Evolutionary conservation across 2,329 filamentous ascomycete species (phyloP), one percentile per base, ranked within the genome.

Genomic region (Aspergillus piperis): DNA sequence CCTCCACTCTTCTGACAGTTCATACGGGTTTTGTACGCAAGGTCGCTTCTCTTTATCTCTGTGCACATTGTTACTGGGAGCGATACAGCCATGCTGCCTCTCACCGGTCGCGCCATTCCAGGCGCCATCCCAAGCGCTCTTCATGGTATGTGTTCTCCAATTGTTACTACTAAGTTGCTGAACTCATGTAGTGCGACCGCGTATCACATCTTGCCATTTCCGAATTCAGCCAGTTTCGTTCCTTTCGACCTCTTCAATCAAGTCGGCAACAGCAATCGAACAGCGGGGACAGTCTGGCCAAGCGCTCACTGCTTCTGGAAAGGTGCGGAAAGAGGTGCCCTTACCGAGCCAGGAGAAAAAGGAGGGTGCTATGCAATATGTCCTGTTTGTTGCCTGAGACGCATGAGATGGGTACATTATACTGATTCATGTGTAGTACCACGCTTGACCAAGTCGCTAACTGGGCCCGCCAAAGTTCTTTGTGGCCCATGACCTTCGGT

Each of bases 401-500:
- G 8, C 52, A 38, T 49, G 23, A 15, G 36, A 11, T 15, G 23
- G 23, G 53, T 54, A 27, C 53, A n/a, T 19, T 15, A 38, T 51
- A 51, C 47, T 50, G 13, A 50, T 50, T 11, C 58, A 13, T 48
- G 15, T 50, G 25, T 47, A 79, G 77, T 65, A 79, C 77, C 10
- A 78, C 77, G 0, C 75, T 79, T 73, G 92, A 96, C 75, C 86
- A 90, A 74, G 86, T 96, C 69, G 82, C 90, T 77, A 96, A 95
- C 81, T 96, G 92, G 91, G 90, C 89, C 57, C 89, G 91, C 54
- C 91, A 96, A 79, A 88, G 89, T 66, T 96, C 91, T 19, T 82
- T 96, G 62, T 96, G 91, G 91, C 91, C 92, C 70, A 92, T 96
- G 90, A 95, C 91, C 50, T 96, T 96, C 77, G 91, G 90, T 65